A percentile compares a stretch with the other conserved stretches of the same genome.
Conservation (phyloP, 148 eudicot genomes). For the Nyssa sinensis region DNA sequence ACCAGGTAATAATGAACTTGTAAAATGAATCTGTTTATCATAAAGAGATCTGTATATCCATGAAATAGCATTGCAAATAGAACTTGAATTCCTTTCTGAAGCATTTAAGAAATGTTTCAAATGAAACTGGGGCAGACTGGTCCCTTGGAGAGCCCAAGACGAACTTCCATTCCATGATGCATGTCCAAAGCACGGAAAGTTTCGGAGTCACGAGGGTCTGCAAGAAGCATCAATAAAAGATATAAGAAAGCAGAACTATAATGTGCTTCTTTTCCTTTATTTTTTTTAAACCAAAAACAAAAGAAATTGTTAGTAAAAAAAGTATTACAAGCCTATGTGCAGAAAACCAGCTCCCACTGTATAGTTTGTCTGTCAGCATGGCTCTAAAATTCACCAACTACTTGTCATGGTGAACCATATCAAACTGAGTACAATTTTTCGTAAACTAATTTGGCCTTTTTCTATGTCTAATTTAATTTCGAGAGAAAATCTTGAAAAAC, state of each 20-base stretch:
- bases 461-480: not conserved
- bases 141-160: constrained; percentile 79
- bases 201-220: constrained; percentile 93
- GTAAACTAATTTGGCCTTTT: not conserved
- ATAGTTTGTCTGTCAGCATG: not conserved
- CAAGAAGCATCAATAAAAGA: constrained; percentile 19
- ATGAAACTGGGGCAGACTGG: constrained; percentile 76
- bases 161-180: constrained; percentile 98
- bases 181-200: constrained; percentile 59
- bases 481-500: not conserved
- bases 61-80: not conserved
- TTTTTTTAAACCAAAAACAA: no score
- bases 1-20: no score
- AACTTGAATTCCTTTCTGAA: not conserved
- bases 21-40: no score
- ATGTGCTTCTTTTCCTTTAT: no score
- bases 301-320: no score
- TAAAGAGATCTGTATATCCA: not conserved
- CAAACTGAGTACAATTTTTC: not conserved
- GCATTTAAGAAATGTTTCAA: constrained; percentile 27
- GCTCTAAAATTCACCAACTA: not conserved
- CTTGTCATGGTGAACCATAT: not conserved
- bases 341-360: not conserved
- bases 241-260: no score
- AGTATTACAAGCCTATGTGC: not conserved